These are phyloP conservation scores for Cnidoscolus chayamansa DNA, from an alignment of 441 rosid species.

Conservation along the genomic window DNA sequence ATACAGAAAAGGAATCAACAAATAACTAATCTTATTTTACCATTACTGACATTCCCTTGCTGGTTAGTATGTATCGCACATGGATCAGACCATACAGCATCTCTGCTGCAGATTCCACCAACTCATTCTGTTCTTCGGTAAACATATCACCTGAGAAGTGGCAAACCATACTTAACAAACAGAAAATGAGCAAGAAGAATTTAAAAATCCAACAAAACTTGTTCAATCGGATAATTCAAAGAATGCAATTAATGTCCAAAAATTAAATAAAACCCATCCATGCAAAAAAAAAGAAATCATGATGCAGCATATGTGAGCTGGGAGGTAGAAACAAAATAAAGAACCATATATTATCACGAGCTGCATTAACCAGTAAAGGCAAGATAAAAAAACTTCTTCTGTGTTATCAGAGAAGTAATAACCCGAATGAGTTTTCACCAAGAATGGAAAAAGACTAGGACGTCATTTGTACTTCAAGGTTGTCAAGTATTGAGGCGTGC, in stretches of 20 bases:
- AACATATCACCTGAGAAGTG: constrained; percentile 70
- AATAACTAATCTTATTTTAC: constrained; percentile 32
- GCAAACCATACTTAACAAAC: neutral
- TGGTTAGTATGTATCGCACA: constrained; percentile 79
- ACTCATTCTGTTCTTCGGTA: constrained; percentile 93
- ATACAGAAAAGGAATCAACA: neutral
- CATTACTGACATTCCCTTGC: constrained; percentile 96
- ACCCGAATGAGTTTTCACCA: neutral
- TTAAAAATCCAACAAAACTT: neutral
- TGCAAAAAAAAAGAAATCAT: too few species aligned
- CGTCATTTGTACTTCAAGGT: neutral
- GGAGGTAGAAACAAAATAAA: neutral
- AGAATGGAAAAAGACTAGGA: neutral
- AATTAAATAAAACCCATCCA: neutral
- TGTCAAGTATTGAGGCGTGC: neutral
- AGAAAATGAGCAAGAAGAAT: too few species aligned
- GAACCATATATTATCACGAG: neutral
- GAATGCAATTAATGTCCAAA: neutral
- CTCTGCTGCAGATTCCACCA: constrained; percentile 96
- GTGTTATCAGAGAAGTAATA: neutral
- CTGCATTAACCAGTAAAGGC: neutral
- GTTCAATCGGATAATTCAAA: neutral
- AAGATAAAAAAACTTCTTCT: neutral
- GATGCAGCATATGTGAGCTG: too few species aligned
- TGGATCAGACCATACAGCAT: constrained; percentile 94